Percentiles rank a stretch among this genome's conserved stretches.
phyloP scores from a whole-genome alignment of 2,329 filamentous ascomycete genomes.

The Dryadomyces quercus-mongolicae region DNA sequence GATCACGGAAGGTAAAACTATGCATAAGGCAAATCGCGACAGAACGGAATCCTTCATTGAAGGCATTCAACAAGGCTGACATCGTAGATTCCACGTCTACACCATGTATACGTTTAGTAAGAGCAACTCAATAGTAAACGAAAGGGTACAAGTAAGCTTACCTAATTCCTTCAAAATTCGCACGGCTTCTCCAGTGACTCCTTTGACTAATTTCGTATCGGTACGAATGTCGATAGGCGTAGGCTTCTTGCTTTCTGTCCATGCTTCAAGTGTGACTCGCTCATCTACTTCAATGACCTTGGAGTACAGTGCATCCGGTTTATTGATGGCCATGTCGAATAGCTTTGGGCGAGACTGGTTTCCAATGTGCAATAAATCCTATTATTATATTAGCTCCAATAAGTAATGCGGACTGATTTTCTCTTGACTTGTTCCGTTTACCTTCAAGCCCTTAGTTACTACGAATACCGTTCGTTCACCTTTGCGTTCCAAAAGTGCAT shows the following conservation, averaged over 20 bases:
- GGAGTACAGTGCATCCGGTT: slow-evolving; percentile 77
- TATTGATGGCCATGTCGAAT: slow-evolving; percentile 79
- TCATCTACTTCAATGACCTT: slow-evolving; percentile 77
- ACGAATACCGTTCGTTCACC: slow-evolving; percentile 80
- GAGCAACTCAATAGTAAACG: background rate
- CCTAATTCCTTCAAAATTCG: slow-evolving; percentile 44
- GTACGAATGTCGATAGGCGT: slow-evolving; percentile 10
- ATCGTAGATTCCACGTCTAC: slow-evolving; percentile 33
- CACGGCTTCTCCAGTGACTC: slow-evolving; percentile 62
- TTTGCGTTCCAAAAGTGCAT: slow-evolving; percentile 79
- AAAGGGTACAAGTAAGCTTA: background rate
- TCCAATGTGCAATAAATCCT: slow-evolving; percentile 68
- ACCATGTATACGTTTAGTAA: background rate
- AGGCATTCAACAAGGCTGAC: slow-evolving; percentile 48
- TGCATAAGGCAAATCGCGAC: slow-evolving; percentile 24
- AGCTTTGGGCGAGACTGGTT: slow-evolving; percentile 84
- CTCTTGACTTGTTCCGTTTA: no score
- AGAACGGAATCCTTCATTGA: slow-evolving; percentile 49
- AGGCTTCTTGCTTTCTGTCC: slow-evolving; percentile 52
- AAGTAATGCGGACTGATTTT: no score
- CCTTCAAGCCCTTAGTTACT: slow-evolving; percentile 76
- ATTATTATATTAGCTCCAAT: no score
- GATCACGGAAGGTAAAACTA: slow-evolving; percentile 55
- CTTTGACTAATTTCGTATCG: slow-evolving; percentile 42
- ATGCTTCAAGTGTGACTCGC: slow-evolving; percentile 80